A percentile compares a stretch with the other conserved stretches of the same genome.
phyloP scores from a whole-genome alignment of 1,284 basidiomycete species.

The Puccinia polysora region DNA sequence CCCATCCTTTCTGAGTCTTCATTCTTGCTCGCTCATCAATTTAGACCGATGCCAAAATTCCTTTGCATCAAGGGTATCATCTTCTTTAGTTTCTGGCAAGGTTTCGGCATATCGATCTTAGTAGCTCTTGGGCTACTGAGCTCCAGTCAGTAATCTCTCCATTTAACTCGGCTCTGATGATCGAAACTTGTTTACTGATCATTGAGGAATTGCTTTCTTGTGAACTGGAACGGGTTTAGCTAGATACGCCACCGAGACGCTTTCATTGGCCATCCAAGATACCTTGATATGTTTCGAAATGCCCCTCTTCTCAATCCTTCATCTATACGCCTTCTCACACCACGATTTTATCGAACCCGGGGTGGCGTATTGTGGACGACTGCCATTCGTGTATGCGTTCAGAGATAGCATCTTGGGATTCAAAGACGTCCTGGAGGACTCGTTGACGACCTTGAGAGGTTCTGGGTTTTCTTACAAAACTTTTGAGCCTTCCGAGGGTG shows the following conservation, averaged over 20 bases:
- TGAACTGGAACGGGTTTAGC: no score
- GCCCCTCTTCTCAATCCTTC: slow-evolving; percentile 92
- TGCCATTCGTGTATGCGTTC: slow-evolving; percentile 79
- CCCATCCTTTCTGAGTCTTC: slow-evolving; percentile 43
- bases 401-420: slow-evolving; percentile 67
- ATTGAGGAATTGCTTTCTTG: no score
- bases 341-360: slow-evolving; percentile 69
- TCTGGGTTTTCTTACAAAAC: slow-evolving; percentile 89
- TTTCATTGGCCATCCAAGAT: slow-evolving; percentile 83
- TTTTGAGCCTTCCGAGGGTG: slow-evolving; percentile 90
- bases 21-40: background rate
- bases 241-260: slow-evolving; percentile 76
- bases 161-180: background rate
- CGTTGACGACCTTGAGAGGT: slow-evolving; percentile 74
- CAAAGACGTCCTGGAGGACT: slow-evolving; percentile 82
- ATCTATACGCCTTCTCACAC: slow-evolving; percentile 79
- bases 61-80: slow-evolving; percentile 96
- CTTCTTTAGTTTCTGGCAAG: slow-evolving; percentile 98
- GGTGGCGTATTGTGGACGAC: slow-evolving; percentile 70
- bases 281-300: slow-evolving; percentile 92
- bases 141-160: slow-evolving; percentile 54
- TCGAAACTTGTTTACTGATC: no score
- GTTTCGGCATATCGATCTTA: slow-evolving; percentile 76
- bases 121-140: slow-evolving; percentile 75
- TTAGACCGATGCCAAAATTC: slow-evolving; percentile 80